Base-by-base conservation (phyloP, 106 monocot genomes). In the Iris macrosiphon region DNA sequence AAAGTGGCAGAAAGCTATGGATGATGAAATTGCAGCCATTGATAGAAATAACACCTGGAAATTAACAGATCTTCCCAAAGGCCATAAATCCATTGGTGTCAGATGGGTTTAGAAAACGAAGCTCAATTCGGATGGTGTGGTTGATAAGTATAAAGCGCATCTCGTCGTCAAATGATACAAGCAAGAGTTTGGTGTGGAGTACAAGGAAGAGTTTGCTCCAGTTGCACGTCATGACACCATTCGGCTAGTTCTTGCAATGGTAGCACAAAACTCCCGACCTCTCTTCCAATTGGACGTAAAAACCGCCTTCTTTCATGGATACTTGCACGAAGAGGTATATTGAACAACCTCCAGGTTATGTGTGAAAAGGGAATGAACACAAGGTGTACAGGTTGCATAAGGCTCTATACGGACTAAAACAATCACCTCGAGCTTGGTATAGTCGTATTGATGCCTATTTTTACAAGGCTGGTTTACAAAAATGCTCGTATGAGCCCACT, bases 211-310 rank as follows among this genome's bases (percentile, higher is more conserved):
- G 4, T 60, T 60, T 44, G 27, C 43, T 25, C 40, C 24, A 1
- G 40, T 38, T 22, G 37, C 25, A 24, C 2, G n/a, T 2, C 19
- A 44, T 17, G 63, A 51, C 2, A 72, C 58, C 8, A 59, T 65
- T 10, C 16, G 22, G 55, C 15, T 63, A 30, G 41, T 65, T 13
- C 45, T 65, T 56, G 63, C 63, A 18, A 20, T 72, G 47, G 46
- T 6, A 5, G 63, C 71, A 13, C 62, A 55, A 47, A 52, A 22
- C 11, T 37, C 27, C 39, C 65, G 47, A 21, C 16, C 45, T 18
- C 23, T 72, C 18, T 29, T n/a, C 4, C 40, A 72, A 16, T 10
- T 70, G 7, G 52, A 61, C 53, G 60, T 53, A 1, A 63, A 71
- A 55, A 45, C 39, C 20, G 16, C 50, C 4, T 73, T 50, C 32